Evolutionary conservation across 2,329 filamentous ascomycete genomes (phyloP), one percentile per base, ranked within the genome.

Genomic region (Balansia obtecta): DNA sequence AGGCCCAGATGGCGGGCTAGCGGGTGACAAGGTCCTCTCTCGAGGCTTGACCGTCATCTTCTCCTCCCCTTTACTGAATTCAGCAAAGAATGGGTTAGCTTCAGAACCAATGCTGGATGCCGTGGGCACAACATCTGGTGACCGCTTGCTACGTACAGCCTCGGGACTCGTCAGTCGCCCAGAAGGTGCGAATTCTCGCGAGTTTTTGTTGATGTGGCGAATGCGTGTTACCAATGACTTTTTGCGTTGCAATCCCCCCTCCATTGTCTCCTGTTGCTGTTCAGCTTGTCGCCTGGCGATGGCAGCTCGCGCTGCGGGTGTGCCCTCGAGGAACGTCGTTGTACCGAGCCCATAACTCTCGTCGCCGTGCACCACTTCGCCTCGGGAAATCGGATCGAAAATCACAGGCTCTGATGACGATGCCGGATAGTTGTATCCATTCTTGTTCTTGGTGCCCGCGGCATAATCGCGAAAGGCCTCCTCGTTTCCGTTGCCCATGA

Each of bases 181-280:
- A 27, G 75, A 72, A n/a, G 79, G 71, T 22, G 71, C 70, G 52
- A 75, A 77, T 22, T 80, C 76, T 46, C 81, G 79, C 9, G 77
- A 78, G n/a, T 77, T 77, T 54, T 82, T 83, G 64, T 83, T 88
- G 60, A 94, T 89, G 56, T 87, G 85, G 40, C 89, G 85, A 64
- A 98, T 85, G 50, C 90, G 86, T 64, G 96, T 89, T 2, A 89
- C 93, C 53, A 98, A 74, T 30, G 90, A 96, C 73, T 96, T 96
- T 76, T 96, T 97, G 53, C 93, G 83, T 57, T 85, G 82, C 41
- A 98, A 68, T 5, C 85, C 85, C 7, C 71, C 69, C 20, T 75
- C 67, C 50, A 70, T 63, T 52, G 77, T 76, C 44, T 84, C 78
- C 16, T 75, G 77, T 7, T 74, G 76, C 54, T 86, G 68, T 59